phyloP scores from a whole-genome alignment of 306 rosid genomes.

The Corylus avellana region DNA sequence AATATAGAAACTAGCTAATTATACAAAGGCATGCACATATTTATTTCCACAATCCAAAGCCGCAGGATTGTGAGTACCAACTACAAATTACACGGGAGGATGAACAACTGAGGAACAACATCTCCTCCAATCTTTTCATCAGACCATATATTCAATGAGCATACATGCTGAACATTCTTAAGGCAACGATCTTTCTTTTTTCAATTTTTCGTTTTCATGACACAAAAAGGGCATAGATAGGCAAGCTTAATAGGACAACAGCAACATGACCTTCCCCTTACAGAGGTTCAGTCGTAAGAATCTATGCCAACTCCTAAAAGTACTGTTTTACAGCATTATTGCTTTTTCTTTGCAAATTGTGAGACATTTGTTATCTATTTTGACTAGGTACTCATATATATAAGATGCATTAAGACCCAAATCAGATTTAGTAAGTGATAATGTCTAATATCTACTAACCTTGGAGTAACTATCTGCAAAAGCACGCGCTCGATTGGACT shows the following conservation, averaged over 20 bases:
- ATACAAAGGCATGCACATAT: background rate
- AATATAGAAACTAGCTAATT: background rate
- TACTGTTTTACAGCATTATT: background rate
- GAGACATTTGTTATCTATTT: background rate
- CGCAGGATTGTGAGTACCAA: background rate
- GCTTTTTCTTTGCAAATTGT: background rate
- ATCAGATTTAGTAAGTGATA: background rate
- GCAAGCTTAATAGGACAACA: background rate
- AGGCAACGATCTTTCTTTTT: background rate
- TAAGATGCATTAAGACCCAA: background rate
- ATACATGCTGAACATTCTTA: background rate
- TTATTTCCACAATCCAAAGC: background rate
- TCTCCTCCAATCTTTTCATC: background rate
- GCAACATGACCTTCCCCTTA: background rate
- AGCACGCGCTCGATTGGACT: constrained; percentile 74
- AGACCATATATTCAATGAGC: background rate
- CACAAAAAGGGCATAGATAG: background rate
- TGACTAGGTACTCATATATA: background rate
- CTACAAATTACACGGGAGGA: background rate
- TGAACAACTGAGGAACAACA: background rate
- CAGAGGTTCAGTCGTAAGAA: background rate
- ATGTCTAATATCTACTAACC: constrained; percentile 51
- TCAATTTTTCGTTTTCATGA: background rate
- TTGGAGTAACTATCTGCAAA: constrained; percentile 95
- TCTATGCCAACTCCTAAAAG: background rate